Conservation (phyloP, 2,329 filamentous ascomycete genomes). For the Pyricularia grisea region DNA sequence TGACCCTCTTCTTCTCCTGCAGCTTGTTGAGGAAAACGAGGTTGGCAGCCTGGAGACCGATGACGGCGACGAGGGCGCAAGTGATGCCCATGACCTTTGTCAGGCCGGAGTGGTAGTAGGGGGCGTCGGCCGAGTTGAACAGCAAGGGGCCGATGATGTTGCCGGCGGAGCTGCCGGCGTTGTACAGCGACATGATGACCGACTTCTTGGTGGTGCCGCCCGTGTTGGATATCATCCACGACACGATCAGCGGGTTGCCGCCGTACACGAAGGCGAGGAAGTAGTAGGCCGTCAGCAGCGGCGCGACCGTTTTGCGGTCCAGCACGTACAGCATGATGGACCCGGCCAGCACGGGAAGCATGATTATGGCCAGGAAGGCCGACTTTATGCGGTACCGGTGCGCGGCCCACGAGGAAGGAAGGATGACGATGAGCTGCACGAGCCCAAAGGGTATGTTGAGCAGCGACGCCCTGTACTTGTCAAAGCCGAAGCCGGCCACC, state of each 20-base stretch:
- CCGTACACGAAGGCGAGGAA: slow-evolving; percentile 57
- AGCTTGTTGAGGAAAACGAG: slow-evolving; percentile 46
- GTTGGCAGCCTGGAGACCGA: slow-evolving; percentile 43
- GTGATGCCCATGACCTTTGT: slow-evolving; percentile 45
- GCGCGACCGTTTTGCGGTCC: slow-evolving; percentile 29
- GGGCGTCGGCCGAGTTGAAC: slow-evolving; percentile 48
- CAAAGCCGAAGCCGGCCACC: slow-evolving; percentile 48
- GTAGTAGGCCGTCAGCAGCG: slow-evolving; percentile 53
- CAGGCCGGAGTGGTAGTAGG: slow-evolving; percentile 48
- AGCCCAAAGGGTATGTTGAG: slow-evolving; percentile 60
- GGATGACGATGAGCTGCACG: slow-evolving; percentile 49
- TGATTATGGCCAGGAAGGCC: slow-evolving; percentile 39
- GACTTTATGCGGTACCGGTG: slow-evolving; percentile 49
- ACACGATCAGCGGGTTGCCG: slow-evolving; percentile 54
- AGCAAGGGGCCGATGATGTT: slow-evolving; percentile 60
- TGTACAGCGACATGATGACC: slow-evolving; percentile 53
- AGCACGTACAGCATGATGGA: slow-evolving; percentile 47
- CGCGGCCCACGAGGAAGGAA: slow-evolving; percentile 48
- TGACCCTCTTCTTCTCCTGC: slow-evolving; percentile 44
- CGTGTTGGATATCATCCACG: slow-evolving; percentile 62
- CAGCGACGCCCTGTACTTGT: slow-evolving; percentile 46
- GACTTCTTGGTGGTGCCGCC: slow-evolving; percentile 50
- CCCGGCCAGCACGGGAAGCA: slow-evolving; percentile 52
- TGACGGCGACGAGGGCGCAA: slow-evolving; percentile 39
- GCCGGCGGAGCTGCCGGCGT: slow-evolving; percentile 50